phyloP scores from a whole-genome alignment of 208 protist species.

The Crithidia bombi region DNA sequence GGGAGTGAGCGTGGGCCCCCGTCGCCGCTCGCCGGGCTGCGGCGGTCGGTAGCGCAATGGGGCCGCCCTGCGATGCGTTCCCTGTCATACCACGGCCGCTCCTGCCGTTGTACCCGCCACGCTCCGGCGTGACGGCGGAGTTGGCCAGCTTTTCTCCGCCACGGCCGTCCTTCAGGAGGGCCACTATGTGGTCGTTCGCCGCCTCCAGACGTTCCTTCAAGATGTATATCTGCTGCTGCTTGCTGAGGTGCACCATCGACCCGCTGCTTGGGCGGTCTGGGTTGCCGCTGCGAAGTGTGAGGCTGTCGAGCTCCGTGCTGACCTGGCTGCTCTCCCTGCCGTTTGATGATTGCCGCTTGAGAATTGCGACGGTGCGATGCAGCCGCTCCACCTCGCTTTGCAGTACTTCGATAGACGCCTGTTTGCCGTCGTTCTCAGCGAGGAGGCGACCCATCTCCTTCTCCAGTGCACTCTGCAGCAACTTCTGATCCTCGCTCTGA shows the following conservation, averaged over 20 bases:
- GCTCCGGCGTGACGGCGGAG: not conserved
- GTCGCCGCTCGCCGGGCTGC: not conserved
- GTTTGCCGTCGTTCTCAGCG: conserved; percentile 56
- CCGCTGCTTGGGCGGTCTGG: conserved; percentile 46
- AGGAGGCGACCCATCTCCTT: conserved; percentile 62
- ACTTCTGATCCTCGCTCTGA: conserved; percentile 38
- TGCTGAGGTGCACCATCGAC: conserved; percentile 55
- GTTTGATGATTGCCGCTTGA: conserved; percentile 32
- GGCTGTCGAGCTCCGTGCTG: conserved; percentile 1
- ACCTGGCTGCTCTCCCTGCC: not conserved
- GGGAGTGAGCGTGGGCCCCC: not conserved
- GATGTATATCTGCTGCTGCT: conserved; percentile 88
- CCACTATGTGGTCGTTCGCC: conserved; percentile 58
- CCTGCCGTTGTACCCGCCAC: not conserved
- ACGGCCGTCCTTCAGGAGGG: conserved; percentile 27
- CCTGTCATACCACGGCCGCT: not conserved
- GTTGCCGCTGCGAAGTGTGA: not conserved
- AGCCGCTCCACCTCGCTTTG: conserved; percentile 50
- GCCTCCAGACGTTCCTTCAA: conserved; percentile 78
- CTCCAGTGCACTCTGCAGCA: conserved; percentile 48
- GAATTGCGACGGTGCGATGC: conserved; percentile 44
- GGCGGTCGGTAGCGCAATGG: not conserved
- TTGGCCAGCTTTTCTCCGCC: not conserved
- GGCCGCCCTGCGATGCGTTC: not conserved
- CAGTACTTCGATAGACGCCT: conserved; percentile 35